Conservation (phyloP, 768 basidiomycete species). For the Gelatoporia subvermispora region DNA sequence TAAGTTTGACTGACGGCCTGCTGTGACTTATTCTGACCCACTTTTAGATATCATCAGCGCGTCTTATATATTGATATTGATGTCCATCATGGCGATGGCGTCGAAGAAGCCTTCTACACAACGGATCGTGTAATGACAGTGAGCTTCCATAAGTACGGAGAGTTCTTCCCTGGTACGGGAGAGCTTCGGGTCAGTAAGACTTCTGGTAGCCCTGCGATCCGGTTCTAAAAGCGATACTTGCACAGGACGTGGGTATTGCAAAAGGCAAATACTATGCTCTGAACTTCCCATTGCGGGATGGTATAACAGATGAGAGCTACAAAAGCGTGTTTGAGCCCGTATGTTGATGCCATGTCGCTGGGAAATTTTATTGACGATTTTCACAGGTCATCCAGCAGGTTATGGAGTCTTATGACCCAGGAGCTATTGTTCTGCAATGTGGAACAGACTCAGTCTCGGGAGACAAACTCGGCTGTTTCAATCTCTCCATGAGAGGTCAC, state of each 20-base stretch:
- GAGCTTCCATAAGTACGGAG: conserved; percentile 98
- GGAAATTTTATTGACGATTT: neutral
- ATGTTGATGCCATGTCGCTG: conserved; percentile 22
- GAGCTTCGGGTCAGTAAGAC: conserved; percentile 68
- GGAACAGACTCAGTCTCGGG: conserved; percentile 96
- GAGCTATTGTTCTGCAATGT: conserved; percentile 94
- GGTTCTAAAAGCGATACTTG: neutral
- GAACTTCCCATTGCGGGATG: conserved; percentile 93
- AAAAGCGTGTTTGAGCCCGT: conserved; percentile 95
- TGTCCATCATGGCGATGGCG: conserved; percentile 97
- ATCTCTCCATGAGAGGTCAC: conserved; percentile 95
- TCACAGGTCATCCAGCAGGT: conserved; percentile 86
- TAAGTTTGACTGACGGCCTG: conserved; percentile 24
- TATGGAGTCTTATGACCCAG: conserved; percentile 92
- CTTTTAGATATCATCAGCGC: conserved; percentile 78
- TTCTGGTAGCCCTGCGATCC: neutral
- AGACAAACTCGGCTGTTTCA: conserved; percentile 93
- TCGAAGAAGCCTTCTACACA: conserved; percentile 98
- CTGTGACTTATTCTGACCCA: neutral
- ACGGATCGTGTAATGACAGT: conserved; percentile 98
- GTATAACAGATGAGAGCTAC: conserved; percentile 93
- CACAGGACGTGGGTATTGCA: conserved; percentile 84
- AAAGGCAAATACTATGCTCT: conserved; percentile 93
- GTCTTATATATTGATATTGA: conserved; percentile 99
- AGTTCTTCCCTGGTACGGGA: conserved; percentile 99